phyloP scores from a whole-genome alignment of 805 yeast species.

The Barnettozyma salicaria region DNA sequence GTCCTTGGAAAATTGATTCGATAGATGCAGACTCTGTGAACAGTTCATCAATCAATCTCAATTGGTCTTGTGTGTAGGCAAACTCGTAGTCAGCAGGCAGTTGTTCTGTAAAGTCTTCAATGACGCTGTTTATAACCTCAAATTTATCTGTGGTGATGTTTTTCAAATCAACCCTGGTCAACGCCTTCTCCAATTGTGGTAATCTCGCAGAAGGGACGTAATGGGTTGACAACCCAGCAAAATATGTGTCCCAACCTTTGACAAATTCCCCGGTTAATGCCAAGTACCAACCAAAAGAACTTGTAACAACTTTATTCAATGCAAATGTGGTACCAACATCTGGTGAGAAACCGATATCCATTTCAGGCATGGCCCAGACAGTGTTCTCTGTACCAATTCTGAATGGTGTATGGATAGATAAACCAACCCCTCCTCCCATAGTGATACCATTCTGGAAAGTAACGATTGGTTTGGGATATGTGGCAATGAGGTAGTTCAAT shows the following conservation, averaged over 20 bases:
- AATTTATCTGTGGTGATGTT: slow-evolving; percentile 21
- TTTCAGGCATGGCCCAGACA: slow-evolving; percentile 95
- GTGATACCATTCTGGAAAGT: slow-evolving; percentile 85
- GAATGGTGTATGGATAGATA: slow-evolving; percentile 86
- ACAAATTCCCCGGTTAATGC: slow-evolving; percentile 82
- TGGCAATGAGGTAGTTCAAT: slow-evolving; percentile 69
- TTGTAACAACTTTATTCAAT: slow-evolving; percentile 68
- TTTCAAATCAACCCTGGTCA: slow-evolving; percentile 38
- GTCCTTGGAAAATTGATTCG: slow-evolving; percentile 42
- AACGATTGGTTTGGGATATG: slow-evolving; percentile 85
- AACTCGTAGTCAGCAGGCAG: slow-evolving; percentile 59
- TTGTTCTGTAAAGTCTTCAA: slow-evolving; percentile 72
- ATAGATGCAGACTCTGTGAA: slow-evolving; percentile 46
- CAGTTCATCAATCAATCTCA: slow-evolving; percentile 60
- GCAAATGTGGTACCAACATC: slow-evolving; percentile 95
- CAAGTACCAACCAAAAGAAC: slow-evolving; percentile 76
- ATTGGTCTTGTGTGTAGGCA: slow-evolving; percentile 48
- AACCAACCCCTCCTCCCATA: slow-evolving; percentile 98
- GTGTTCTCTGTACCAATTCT: slow-evolving; percentile 91
- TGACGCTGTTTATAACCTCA: slow-evolving; percentile 55
- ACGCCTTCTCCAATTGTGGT: slow-evolving; percentile 54
- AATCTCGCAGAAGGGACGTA: slow-evolving; percentile 66
- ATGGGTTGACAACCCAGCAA: slow-evolving; percentile 87
- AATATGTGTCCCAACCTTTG: slow-evolving; percentile 72
- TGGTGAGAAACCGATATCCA: slow-evolving; percentile 92